A percentile compares a stretch with the other conserved stretches of the same genome.
Evolutionary conservation across 306 rosid genomes (phyloP).

Genomic region (Ormosia semicastrata): DNA sequence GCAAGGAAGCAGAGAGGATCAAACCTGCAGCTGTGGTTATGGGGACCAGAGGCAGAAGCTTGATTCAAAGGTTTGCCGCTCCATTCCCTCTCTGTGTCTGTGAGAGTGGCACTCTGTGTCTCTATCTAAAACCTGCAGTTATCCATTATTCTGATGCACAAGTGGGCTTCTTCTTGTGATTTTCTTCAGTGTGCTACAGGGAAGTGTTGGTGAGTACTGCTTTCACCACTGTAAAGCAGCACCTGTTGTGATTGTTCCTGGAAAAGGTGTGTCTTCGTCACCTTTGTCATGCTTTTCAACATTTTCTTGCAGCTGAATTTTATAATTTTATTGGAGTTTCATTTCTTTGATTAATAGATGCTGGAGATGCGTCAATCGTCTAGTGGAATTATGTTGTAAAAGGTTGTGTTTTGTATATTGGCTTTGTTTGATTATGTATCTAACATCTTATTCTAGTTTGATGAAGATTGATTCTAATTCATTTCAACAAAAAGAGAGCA

Average conservation of each 20-base stretch:
- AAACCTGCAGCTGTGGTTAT: conserved; percentile 75
- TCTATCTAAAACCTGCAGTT: not conserved
- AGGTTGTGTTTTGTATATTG: conserved; percentile 11
- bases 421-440: conserved; percentile 3
- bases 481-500: not conserved
- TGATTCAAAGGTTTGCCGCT: conserved; percentile 55
- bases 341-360: conserved; percentile 47
- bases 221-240: conserved; percentile 80
- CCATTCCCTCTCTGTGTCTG: not conserved
- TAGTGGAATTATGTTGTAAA: conserved; percentile 1
- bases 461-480: not conserved
- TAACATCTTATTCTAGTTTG: not conserved
- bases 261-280: conserved; percentile 45
- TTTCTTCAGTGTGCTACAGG: conserved; percentile 70
- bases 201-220: conserved; percentile 86
- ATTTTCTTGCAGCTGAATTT: not conserved
- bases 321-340: not conserved
- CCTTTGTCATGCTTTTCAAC: not conserved
- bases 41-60: conserved; percentile 76
- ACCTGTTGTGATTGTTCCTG: conserved; percentile 84
- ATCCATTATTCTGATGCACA: not conserved
- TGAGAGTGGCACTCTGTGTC: not conserved
- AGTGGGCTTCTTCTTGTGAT: not conserved
- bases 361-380: conserved; percentile 61
- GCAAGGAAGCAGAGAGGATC: conserved; percentile 68